Conservation (phyloP, 352 stramenopile species). For the Lagenidium giganteum region DNA sequence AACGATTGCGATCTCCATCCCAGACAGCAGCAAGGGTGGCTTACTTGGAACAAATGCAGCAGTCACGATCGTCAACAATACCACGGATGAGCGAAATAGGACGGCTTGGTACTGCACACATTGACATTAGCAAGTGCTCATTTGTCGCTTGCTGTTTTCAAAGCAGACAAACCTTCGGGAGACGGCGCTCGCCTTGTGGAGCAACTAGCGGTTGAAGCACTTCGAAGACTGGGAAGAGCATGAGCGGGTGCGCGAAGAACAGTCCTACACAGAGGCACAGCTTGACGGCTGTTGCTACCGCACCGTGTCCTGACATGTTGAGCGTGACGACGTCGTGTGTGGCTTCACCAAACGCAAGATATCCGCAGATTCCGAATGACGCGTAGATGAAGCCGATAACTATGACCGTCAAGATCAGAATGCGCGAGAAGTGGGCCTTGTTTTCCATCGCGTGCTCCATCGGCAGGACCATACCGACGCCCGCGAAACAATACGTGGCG, state of each 20-base stretch:
- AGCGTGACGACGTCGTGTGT: constrained; percentile 75
- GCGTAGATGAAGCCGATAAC: constrained; percentile 64
- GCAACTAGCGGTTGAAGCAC: constrained; percentile 18
- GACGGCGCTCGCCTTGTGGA: no score
- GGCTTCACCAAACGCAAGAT: constrained; percentile 56
- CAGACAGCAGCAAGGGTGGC: no score
- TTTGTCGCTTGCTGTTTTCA: no score
- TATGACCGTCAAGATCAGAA: constrained; percentile 41
- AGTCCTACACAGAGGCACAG: constrained; percentile 59
- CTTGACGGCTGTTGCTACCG: constrained; percentile 63
- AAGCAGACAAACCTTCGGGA: no score
- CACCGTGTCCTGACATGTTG: constrained; percentile 45
- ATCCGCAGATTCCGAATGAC: constrained; percentile 62
- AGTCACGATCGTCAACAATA: constrained; percentile 24
- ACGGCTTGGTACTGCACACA: constrained; percentile 8
- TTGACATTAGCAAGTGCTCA: no score
- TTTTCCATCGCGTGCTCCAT: constrained; percentile 59
- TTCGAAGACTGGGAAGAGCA: constrained; percentile 82
- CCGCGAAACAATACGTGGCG: constrained; percentile 77
- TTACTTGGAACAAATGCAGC: constrained; percentile 20
- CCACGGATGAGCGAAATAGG: constrained; percentile 32
- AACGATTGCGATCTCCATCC: no score
- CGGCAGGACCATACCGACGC: constrained; percentile 65
- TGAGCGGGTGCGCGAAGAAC: constrained; percentile 81
- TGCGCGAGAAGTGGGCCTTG: constrained; percentile 38